Base-by-base conservation (phyloP, 495 filamentous ascomycete species). In the Neurospora cerealis region DNA sequence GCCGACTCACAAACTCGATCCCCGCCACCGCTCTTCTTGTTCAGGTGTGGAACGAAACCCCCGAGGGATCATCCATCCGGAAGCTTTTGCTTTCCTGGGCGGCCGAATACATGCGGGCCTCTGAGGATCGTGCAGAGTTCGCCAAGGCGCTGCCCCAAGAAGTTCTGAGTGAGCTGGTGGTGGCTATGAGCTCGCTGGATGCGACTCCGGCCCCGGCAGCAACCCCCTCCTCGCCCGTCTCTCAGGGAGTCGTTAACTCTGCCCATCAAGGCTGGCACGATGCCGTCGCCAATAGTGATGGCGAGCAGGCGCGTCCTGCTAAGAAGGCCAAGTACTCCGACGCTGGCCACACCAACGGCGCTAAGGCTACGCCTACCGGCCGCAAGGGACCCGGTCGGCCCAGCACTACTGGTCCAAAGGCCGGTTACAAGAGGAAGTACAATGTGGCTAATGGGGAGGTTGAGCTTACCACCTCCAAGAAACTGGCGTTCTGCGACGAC, bases 51-150 rank as follows among this genome's bases (percentile, higher is more conserved):
- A 82, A 84, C 37, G 85, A 88, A 69, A 87, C 86, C 5, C 85
- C 87, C 0, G 85, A 87, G 72, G 87, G 85, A 38, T 88, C 85
- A 10, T 82, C 84, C 17, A 86, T 88, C 42, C 82, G 87, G n/a
- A 81, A 80, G 60, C 83, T 88, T 32, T 81, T 88, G 19, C 80
- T 88, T 17, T 79, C 78, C n/a, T 88, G 87, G 87, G 86, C 86
- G 19, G 86, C 86, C 5, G 87, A 88, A 73, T 87, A 88, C 71
- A 87, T 87, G 80, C 76, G 84, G 74, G 85, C 86, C 3, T 85
- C 85, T 10, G 83, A 85, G 10, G 80, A 82, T 5, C 81, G 85
- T 5, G 81, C 83, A 24, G 83, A 85, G 71, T 88, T 88, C 71
- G 86, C 83, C 21, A 81, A 85, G 62, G 84, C 86, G 7, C 83